Conservation (phyloP, 2,329 filamentous ascomycete genomes). For the Verticillium dahliae region DNA sequence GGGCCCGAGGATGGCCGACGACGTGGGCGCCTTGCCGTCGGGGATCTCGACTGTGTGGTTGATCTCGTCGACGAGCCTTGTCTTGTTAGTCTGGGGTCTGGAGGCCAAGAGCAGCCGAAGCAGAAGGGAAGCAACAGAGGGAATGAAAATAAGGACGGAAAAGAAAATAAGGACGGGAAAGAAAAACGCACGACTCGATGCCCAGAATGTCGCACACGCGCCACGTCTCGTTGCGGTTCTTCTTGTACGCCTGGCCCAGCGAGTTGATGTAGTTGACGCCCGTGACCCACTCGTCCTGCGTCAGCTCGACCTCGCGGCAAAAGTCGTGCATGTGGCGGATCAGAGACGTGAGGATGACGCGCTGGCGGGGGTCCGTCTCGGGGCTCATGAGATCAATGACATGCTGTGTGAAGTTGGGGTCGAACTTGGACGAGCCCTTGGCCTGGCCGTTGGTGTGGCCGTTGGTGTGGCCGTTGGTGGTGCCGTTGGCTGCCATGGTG, state of each 20-base stretch:
- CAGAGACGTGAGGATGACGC: conserved; percentile 60
- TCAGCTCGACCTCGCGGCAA: conserved; percentile 71
- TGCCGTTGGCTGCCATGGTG: not conserved
- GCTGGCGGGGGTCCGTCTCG: conserved; percentile 60
- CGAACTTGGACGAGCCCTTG: not conserved
- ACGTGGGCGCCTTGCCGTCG: conserved; percentile 46
- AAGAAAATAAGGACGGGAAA: too few species aligned
- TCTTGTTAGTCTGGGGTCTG: not conserved
- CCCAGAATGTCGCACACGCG: conserved; percentile 68
- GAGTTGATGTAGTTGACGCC: conserved; percentile 54
- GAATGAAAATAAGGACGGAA: too few species aligned
- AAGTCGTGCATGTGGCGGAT: conserved; percentile 78
- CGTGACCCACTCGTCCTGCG: conserved; percentile 71
- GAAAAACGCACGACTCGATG: conserved; percentile 53
- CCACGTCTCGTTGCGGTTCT: conserved; percentile 67
- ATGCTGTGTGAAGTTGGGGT: conserved; percentile 54
- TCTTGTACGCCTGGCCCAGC: conserved; percentile 62
- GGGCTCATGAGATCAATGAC: conserved; percentile 72
- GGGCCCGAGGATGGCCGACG: conserved; percentile 75
- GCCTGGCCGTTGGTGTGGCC: not conserved
- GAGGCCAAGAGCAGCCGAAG: too few species aligned
- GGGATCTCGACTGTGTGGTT: conserved; percentile 57
- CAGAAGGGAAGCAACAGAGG: too few species aligned
- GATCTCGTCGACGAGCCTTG: conserved; percentile 69
- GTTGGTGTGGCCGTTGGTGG: not conserved